Conservation (phyloP, 1,139 yeast species). For the Zygosaccharomyces sapae region DNA sequence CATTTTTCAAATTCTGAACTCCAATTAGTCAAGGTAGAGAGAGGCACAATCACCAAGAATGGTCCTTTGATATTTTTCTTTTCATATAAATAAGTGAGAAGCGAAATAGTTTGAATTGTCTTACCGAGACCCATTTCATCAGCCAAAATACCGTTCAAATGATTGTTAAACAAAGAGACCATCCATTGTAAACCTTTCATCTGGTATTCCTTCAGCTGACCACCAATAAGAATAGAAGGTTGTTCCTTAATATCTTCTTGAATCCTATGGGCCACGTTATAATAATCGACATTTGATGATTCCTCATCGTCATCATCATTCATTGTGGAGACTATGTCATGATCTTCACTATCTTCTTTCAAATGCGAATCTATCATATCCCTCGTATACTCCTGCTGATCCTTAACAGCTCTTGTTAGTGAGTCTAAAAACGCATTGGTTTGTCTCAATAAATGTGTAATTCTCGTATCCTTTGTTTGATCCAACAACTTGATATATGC, state of each 20-base stretch:
- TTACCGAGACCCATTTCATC: slow-evolving; percentile 94
- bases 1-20: slow-evolving; percentile 79
- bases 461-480: slow-evolving; percentile 79
- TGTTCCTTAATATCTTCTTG: slow-evolving; percentile 63
- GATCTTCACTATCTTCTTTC: slow-evolving; percentile 36
- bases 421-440: slow-evolving; percentile 74
- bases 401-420: slow-evolving; percentile 70
- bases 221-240: slow-evolving; percentile 73
- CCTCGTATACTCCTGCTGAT: slow-evolving; percentile 52
- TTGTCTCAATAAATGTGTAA: slow-evolving; percentile 72
- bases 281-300: slow-evolving; percentile 64
- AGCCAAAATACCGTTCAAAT: slow-evolving; percentile 89
- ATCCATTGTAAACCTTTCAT: slow-evolving; percentile 94
- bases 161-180: slow-evolving; percentile 91
- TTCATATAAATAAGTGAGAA: slow-evolving; percentile 71
- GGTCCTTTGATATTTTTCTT: slow-evolving; percentile 63
- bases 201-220: slow-evolving; percentile 88
- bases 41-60: slow-evolving; percentile 74
- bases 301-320: slow-evolving; percentile 45
- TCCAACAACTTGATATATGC: slow-evolving; percentile 76
- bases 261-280: slow-evolving; percentile 72
- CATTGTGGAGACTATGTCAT: slow-evolving; percentile 33
- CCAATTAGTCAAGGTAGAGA: slow-evolving; percentile 84
- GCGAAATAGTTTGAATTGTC: slow-evolving; percentile 78
- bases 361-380: slow-evolving; percentile 45